These are phyloP conservation scores for Candida methanosorbosa DNA, from an alignment of 805 yeast genomes.

Conservation along the genomic window DNA sequence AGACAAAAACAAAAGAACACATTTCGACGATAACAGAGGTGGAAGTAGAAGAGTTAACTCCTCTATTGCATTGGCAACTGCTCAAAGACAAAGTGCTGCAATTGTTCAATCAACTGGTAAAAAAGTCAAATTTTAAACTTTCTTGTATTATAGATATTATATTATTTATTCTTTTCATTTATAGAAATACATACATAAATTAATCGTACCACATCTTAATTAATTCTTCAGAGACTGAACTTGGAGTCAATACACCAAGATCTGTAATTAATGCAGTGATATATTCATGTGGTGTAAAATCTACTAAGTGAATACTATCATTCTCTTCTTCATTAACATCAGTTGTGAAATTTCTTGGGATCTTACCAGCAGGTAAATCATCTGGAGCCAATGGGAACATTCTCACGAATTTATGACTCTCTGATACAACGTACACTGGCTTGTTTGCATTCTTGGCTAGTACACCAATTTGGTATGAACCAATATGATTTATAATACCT, in stretches of 20 bases:
- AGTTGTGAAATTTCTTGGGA: constrained; percentile 35
- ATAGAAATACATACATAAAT: constrained; percentile 3
- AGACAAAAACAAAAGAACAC: constrained; percentile 2
- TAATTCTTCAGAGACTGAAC: constrained; percentile 97
- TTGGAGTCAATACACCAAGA: constrained; percentile 92
- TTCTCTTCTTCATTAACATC: constrained; percentile 19
- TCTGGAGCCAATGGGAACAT: constrained; percentile 90
- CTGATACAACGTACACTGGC: constrained; percentile 91
- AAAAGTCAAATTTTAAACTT: constrained; percentile 59
- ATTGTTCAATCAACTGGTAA: constrained; percentile 89
- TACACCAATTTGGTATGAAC: constrained; percentile 91
- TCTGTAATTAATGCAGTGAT: constrained; percentile 95
- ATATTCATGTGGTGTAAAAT: constrained; percentile 93
- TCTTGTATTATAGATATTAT: background rate
- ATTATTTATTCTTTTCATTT: background rate
- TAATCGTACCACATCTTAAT: constrained; percentile 97
- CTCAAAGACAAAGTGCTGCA: constrained; percentile 84
- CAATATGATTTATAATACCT: constrained; percentile 92
- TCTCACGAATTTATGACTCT: constrained; percentile 92
- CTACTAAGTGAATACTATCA: constrained; percentile 52
- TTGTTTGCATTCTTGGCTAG: constrained; percentile 84
- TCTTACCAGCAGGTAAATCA: constrained; percentile 64
- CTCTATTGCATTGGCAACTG: constrained; percentile 79
- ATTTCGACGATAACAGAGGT: constrained; percentile 13
- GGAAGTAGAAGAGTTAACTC: constrained; percentile 50